A percentile compares a stretch with the other conserved stretches of the same genome.
These are phyloP conservation scores for Camellia japonica DNA, from an alignment of 148 eudicot species.

Conservation along the genomic window DNA sequence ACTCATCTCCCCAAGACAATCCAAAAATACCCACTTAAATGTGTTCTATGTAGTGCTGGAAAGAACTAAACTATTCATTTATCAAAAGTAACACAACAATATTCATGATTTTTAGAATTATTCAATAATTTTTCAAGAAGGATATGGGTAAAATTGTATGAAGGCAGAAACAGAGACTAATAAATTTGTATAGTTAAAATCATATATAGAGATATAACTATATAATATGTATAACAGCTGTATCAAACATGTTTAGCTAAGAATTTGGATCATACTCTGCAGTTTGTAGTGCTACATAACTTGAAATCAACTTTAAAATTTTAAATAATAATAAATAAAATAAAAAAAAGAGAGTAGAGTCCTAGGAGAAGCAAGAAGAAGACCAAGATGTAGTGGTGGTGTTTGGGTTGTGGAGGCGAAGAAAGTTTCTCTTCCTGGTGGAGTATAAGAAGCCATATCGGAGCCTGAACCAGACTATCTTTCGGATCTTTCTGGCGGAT, in stretches of 20 bases:
- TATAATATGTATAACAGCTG: neutral
- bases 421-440: slow-evolving; percentile 29
- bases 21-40: too few relatives aligned
- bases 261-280: neutral
- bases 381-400: slow-evolving; percentile 7
- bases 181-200: neutral
- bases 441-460: slow-evolving; percentile 32
- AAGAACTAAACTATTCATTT: too few relatives aligned
- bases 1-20: too few relatives aligned
- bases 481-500: slow-evolving; percentile 46
- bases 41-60: too few relatives aligned
- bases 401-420: slow-evolving; percentile 18
- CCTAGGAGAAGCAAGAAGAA: slow-evolving; percentile 30
- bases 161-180: neutral
- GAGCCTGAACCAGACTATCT: slow-evolving; percentile 55
- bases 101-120: too few relatives aligned
- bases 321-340: neutral
- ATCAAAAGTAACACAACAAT: too few relatives aligned
- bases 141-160: too few relatives aligned
- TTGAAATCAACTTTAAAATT: neutral
- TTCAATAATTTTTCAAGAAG: too few relatives aligned
- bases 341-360: neutral
- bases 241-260: slow-evolving; percentile 7
- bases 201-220: neutral
- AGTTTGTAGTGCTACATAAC: neutral